Base-by-base conservation (phyloP, 495 filamentous ascomycete species). In the Schizothecium vesticola region DNA sequence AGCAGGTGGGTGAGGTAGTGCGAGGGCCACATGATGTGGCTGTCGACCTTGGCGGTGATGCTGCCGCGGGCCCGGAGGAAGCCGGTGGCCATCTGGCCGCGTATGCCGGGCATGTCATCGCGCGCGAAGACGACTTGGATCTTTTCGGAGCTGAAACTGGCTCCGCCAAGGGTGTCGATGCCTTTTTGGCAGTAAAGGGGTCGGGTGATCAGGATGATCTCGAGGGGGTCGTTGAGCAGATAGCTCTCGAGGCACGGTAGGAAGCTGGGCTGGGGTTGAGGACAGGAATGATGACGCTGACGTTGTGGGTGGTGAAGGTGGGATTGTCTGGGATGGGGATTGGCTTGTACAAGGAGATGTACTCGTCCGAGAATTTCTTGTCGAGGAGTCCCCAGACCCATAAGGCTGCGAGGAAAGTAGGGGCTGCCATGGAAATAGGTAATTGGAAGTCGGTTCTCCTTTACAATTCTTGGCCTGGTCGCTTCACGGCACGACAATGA, bases 201-300 rank as follows among this genome's bases (percentile, higher is more conserved):
- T 6, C 22, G 36, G 22, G 63, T 64, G 13, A 57, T 19, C 0
- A 64, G 1, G 51, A 64, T 3, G 21, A 64, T 31, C 24, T 64
- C 63, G 13, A 57, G 25, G 16, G 63, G 63, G 16, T 64, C 43
- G 36, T 64, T 64, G 21, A 12, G n/a, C 9, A 57, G 63, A 19
- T 31, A 64, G 63, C 63, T 28, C 43, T 56, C 43, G 23, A 64
- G 63, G 25, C 63, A 57, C 1, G 13, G 51, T 5, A 64, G 36
- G 63, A 64, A 56, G 36, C 36, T 56, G 13, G 63, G 63, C 36
- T 64, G 24, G 63, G 63, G 31, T 56, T 64, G 36, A 64, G 63
- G 16, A 55, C 51, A 7, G 25, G 33, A 3, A 23, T 26, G 51
- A 64, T 29, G 33, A 64, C 36, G 43, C 43, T 64, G 31, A 64